These are phyloP conservation scores for Fusarium oxysporum DNA, from an alignment of 2,329 filamentous ascomycete genomes.

Conservation along the genomic window DNA sequence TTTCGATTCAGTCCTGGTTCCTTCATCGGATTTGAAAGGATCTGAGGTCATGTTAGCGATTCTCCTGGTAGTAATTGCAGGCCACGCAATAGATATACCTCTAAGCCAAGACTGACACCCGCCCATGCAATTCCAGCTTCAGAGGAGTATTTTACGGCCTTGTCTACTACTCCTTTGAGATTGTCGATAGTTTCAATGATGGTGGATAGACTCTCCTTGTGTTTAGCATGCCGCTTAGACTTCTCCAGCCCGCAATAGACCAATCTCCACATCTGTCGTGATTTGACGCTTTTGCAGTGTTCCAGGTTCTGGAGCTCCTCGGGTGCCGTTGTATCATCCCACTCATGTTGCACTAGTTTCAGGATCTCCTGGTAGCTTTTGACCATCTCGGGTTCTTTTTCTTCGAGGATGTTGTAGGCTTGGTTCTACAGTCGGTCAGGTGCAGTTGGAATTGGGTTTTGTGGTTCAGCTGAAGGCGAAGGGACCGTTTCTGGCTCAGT, in stretches of 20 bases:
- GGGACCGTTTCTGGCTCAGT: accelerated
- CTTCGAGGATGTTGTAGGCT: accelerated
- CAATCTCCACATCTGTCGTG: neutral
- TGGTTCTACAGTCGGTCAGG: accelerated
- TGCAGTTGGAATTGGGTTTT: accelerated
- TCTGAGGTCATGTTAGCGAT: accelerated
- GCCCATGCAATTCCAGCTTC: neutral
- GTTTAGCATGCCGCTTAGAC: accelerated
- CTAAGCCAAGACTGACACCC: neutral
- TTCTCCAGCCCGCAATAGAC: accelerated
- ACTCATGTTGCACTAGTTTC: accelerated
- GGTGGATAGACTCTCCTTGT: accelerated
- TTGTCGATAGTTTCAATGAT: accelerated
- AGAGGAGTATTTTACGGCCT: accelerated
- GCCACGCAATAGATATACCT: neutral
- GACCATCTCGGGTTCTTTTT: accelerated
- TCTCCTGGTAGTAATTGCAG: accelerated
- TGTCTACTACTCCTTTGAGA: accelerated
- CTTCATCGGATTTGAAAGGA: accelerated
- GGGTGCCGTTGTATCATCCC: accelerated
- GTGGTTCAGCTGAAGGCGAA: accelerated
- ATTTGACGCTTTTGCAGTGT: accelerated
- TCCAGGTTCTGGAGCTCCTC: accelerated
- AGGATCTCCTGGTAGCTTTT: neutral
- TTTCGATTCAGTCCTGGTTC: accelerated